Conservation (phyloP, 352 stramenopile species). For the Elongisporangium prolatum region DNA sequence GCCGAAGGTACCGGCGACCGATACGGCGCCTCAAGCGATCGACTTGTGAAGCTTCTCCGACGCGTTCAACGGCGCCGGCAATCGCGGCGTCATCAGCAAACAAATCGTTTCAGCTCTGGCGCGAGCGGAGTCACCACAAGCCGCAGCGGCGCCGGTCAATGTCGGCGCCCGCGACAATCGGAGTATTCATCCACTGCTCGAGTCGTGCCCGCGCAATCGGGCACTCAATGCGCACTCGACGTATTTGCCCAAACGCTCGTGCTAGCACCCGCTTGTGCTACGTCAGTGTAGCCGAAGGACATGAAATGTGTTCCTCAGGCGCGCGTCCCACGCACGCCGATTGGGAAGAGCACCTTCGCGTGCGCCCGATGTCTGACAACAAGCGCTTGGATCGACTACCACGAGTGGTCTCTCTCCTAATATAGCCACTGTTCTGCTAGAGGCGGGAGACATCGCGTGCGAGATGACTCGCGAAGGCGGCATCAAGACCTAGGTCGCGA, state of each 20-base stretch:
- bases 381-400: neutral
- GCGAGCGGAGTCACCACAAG: too few species aligned
- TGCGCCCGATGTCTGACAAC: neutral
- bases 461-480: too few species aligned
- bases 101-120: too few species aligned
- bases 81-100: too few species aligned
- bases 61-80: too few species aligned
- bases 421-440: neutral
- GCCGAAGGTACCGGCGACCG: too few species aligned
- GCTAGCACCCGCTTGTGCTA: neutral
- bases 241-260: neutral
- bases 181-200: neutral
- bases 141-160: too few species aligned
- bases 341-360: neutral
- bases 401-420: neutral
- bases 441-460: neutral
- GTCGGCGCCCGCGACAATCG: too few species aligned
- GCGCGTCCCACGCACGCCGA: slow-evolving; percentile 2
- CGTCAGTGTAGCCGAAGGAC: neutral
- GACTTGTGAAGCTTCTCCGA: too few species aligned
- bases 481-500: too few species aligned
- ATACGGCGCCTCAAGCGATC: too few species aligned
- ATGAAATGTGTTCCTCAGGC: neutral
- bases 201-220: neutral
- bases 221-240: neutral